Evolutionary conservation across 116 monocot genomes (phyloP), one percentile per base, ranked within the genome.

Genomic region (Cymodocea nodosa): DNA sequence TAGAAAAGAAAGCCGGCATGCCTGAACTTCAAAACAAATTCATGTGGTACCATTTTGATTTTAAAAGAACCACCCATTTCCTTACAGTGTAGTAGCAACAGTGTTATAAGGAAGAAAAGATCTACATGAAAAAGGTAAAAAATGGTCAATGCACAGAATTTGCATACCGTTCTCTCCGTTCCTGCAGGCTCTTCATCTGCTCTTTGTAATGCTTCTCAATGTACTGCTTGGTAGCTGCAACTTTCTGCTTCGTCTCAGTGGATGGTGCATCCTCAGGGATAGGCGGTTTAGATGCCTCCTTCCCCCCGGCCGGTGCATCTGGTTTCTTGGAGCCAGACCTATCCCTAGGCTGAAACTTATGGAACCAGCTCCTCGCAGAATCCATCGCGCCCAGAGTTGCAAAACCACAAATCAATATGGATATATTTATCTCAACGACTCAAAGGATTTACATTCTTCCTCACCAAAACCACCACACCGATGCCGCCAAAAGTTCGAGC

Each of bases 201-300:
- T 84, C 50, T 74, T 86, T 94, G 63, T 94, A 94, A 64, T 94
- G 89, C 67, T 89, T 94, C 66, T 94, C 94, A 48, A 94, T 94
- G 68, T 87, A 94, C 74, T 89, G 86, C 65, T 89, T 94, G 11
- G 89, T 89, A 25, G 86, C 89, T 20, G 84, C 89, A 68, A 84
- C 94, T 73, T 69, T 87, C 77, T 94, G 84, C 75, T 89, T 89
- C 5, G 89, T 94, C 9, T 69, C 18, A 68, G 69, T 89, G 22
- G 89, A 89, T 51, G 94, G 87, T 4, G 77, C 84, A 64, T 89
- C 86, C 19, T 89, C 86, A 10, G 30, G 17, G 40, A 70, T 60
- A 12, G 82, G 84, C 14, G 84, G 84, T 63, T 82, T 89, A 62
- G 76, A 71, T n/a, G 40, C 54, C 39, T 80, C 83, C 40, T 76